Conservation (phyloP, 495 filamentous ascomycete species). For the Darksidea phi region DNA sequence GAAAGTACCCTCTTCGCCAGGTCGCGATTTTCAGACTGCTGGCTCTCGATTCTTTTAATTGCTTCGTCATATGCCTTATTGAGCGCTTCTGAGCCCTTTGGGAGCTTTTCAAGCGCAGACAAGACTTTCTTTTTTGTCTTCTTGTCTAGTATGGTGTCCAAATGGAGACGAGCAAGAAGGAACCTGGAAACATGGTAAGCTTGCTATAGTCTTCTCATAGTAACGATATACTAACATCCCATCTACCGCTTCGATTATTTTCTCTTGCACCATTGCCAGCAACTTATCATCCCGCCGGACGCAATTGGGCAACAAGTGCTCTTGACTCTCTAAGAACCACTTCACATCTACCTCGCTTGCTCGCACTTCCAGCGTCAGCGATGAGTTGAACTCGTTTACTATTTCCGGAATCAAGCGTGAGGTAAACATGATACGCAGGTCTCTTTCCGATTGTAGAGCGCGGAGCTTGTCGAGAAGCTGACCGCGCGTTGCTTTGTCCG, state of each 20-base stretch:
- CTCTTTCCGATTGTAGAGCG: conserved; percentile 34
- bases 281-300: conserved; percentile 16
- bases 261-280: conserved; percentile 11
- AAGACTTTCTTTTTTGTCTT: conserved; percentile 39
- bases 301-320: conserved; percentile 16
- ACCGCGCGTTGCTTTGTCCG: conserved; percentile 5
- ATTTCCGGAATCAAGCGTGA: conserved; percentile 32
- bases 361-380: conserved; percentile 24
- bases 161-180: conserved; percentile 53
- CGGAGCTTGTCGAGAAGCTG: conserved; percentile 42
- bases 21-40: conserved; percentile 28
- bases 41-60: conserved; percentile 48
- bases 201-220: not conserved
- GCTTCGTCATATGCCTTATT: conserved; percentile 47
- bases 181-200: conserved; percentile 45
- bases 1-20: conserved; percentile 8
- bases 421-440: conserved; percentile 35
- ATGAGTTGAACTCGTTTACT: conserved; percentile 12
- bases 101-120: conserved; percentile 42
- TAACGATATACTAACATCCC: conserved; percentile 26
- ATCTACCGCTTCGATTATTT: conserved; percentile 27
- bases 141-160: conserved; percentile 48
- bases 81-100: conserved; percentile 33
- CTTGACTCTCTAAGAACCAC: conserved; percentile 20
- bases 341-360: conserved; percentile 31